phyloP scores from a whole-genome alignment of 768 basidiomycete genomes.

The Leccinum sublutescens region DNA sequence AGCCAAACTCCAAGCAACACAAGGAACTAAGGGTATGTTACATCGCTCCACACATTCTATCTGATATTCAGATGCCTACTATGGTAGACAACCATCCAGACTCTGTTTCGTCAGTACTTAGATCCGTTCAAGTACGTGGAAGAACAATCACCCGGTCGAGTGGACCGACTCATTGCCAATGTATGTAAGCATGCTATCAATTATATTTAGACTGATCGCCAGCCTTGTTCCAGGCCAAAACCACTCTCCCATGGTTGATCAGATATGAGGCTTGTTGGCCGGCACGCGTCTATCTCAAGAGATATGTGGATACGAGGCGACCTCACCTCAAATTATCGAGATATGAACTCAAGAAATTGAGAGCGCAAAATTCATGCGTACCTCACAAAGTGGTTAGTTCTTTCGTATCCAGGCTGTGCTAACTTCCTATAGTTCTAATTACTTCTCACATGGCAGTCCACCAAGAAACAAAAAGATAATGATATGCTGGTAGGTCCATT shows the following conservation, averaged over 20 bases:
- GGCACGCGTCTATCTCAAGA: slow-evolving; percentile 19
- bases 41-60: not conserved
- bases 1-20: slow-evolving; percentile 4
- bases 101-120: slow-evolving; percentile 5
- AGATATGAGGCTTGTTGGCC: slow-evolving; percentile 21
- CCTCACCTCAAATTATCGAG: slow-evolving; percentile 1
- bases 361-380: not conserved
- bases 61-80: not conserved
- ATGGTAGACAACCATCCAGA: slow-evolving; percentile 7
- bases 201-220: not conserved
- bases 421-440: not conserved
- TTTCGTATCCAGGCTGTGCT: not conserved
- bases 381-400: not conserved
- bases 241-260: slow-evolving; percentile 17
- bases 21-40: slow-evolving; percentile 6
- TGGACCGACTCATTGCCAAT: slow-evolving; percentile 9
- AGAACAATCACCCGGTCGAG: slow-evolving; percentile 9
- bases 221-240: slow-evolving; percentile 5
- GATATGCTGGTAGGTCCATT: not conserved
- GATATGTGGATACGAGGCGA: slow-evolving; percentile 13
- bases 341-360: not conserved
- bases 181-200: not conserved
- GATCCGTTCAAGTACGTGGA: slow-evolving; percentile 17
- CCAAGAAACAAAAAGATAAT: not conserved
- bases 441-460: not conserved